A percentile compares a stretch with the other conserved stretches of the same genome.
phyloP scores from a whole-genome alignment of 1,284 basidiomycete genomes.

The Fomitopsis palustris region DNA sequence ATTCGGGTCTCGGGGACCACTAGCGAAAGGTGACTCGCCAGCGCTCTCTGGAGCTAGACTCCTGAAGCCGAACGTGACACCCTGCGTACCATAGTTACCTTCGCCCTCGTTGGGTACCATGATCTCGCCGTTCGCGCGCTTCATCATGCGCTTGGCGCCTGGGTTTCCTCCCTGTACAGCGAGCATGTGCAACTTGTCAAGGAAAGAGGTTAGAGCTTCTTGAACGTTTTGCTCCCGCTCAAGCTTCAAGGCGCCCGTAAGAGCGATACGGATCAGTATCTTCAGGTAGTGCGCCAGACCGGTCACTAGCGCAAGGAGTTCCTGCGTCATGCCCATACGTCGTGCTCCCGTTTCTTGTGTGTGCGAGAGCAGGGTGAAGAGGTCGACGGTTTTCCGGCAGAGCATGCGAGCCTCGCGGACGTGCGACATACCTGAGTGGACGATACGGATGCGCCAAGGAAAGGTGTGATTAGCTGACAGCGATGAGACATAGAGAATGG shows the following conservation, averaged over 20 bases:
- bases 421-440: slow-evolving; percentile 84
- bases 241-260: slow-evolving; percentile 93
- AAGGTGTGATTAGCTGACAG: not conserved
- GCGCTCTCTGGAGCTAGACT: slow-evolving; percentile 86
- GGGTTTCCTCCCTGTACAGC: slow-evolving; percentile 88
- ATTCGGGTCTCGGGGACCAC: slow-evolving; percentile 38
- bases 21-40: slow-evolving; percentile 78
- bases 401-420: slow-evolving; percentile 98
- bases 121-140: slow-evolving; percentile 61
- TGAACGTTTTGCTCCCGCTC: slow-evolving; percentile 86
- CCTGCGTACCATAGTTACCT: slow-evolving; percentile 69
- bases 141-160: slow-evolving; percentile 65
- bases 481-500: slow-evolving; percentile 7
- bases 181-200: slow-evolving; percentile 89
- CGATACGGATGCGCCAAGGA: not conserved
- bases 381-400: slow-evolving; percentile 98
- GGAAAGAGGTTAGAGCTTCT: slow-evolving; percentile 85
- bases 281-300: slow-evolving; percentile 99
- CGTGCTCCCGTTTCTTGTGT: slow-evolving; percentile 89
- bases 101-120: slow-evolving; percentile 37
- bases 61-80: slow-evolving; percentile 84
- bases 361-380: slow-evolving; percentile 96
- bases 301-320: slow-evolving; percentile 95
- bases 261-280: slow-evolving; percentile 96
- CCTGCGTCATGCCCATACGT: slow-evolving; percentile 95